Evolutionary conservation across 345 rosid species (phyloP).

Genomic region (Rhizophora apiculata): DNA sequence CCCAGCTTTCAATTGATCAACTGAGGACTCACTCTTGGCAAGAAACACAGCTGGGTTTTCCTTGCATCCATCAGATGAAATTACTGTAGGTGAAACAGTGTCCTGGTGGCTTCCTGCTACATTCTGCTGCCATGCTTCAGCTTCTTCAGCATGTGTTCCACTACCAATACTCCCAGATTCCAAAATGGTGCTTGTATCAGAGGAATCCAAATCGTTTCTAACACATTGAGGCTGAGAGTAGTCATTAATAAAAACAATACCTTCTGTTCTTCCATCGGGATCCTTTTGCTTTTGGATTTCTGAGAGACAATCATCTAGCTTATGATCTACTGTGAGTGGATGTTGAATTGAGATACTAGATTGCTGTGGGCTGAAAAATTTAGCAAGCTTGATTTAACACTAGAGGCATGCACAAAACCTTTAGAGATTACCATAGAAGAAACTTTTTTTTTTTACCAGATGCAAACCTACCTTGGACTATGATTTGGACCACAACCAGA

Average conservation of each 20-base stretch:
- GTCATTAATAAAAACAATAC: constrained; percentile 12
- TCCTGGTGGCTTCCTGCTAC: constrained; percentile 21
- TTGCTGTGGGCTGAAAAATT: constrained; percentile 41
- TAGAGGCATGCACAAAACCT: constrained; percentile 15
- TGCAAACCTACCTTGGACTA: constrained; percentile 39
- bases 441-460: neutral
- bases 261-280: constrained; percentile 15
- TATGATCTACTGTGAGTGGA: constrained; percentile 26
- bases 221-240: constrained; percentile 28
- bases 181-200: constrained; percentile 18
- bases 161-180: constrained; percentile 12
- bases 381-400: constrained; percentile 9
- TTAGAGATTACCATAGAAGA: neutral
- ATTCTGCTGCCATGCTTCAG: constrained; percentile 17
- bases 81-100: constrained; percentile 17
- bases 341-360: constrained; percentile 32
- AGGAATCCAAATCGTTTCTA: constrained; percentile 23
- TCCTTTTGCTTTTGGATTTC: constrained; percentile 20
- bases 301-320: constrained; percentile 13
- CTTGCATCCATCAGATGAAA: constrained; percentile 13
- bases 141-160: constrained; percentile 14
- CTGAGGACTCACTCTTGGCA: constrained; percentile 14
- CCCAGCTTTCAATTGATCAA: constrained; percentile 16
- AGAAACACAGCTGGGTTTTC: constrained; percentile 15
- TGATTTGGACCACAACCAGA: constrained; percentile 12